Percentiles rank a stretch among this genome's conserved stretches.
Conservation (phyloP, 768 basidiomycete species). For the Pulveroboletus ravenelii region DNA sequence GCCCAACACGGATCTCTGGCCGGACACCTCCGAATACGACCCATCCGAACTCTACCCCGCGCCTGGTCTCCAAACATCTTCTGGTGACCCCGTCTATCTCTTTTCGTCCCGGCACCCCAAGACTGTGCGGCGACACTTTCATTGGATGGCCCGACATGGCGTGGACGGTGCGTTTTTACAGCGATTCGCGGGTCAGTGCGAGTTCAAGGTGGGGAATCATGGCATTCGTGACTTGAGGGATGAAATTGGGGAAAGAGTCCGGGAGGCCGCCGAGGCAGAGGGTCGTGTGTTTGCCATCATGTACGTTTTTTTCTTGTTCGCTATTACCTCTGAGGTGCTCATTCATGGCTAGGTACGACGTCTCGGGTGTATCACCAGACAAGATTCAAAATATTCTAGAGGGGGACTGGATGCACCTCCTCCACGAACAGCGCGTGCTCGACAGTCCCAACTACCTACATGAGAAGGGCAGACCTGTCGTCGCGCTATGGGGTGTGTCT, state of each 20-base stretch:
- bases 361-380: slow-evolving; percentile 71
- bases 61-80: slow-evolving; percentile 55
- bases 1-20: no score
- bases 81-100: slow-evolving; percentile 58
- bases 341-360: slow-evolving; percentile 62
- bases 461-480: slow-evolving; percentile 59
- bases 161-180: no score
- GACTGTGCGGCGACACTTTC: slow-evolving; percentile 48
- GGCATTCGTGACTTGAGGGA: no score
- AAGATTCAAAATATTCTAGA: slow-evolving; percentile 64
- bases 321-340: background rate
- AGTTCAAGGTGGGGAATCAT: slow-evolving; percentile 45
- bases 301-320: background rate
- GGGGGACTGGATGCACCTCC: slow-evolving; percentile 65
- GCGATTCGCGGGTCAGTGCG: slow-evolving; percentile 39
- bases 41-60: slow-evolving; percentile 68
- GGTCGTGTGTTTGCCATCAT: no score
- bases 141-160: no score
- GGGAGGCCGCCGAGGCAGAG: slow-evolving; percentile 32
- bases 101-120: slow-evolving; percentile 74
- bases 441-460: slow-evolving; percentile 75
- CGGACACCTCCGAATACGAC: slow-evolving; percentile 64
- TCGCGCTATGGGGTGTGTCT: slow-evolving; percentile 62
- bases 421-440: slow-evolving; percentile 54
- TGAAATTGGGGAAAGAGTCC: slow-evolving; percentile 60